Evolutionary conservation across 345 rosid genomes (phyloP), one percentile per base, ranked within the genome.

Genomic region (Eucalyptus regnans): DNA sequence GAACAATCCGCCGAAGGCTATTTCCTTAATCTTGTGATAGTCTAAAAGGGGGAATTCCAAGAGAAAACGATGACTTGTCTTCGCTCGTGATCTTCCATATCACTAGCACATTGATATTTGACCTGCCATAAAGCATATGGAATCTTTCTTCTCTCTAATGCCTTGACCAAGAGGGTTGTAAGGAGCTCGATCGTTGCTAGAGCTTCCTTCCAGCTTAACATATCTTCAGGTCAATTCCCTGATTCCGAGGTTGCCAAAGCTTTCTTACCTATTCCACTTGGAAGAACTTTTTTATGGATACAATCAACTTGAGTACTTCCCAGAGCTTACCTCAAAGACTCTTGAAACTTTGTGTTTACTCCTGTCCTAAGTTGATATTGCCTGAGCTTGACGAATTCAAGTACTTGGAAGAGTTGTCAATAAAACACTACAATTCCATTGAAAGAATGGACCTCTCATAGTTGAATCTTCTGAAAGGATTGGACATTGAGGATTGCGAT

Each of bases 211-310:
- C 5, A 2, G 9, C 37, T 15, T 16, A 33, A 68, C 80, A 68
- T 31, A 8, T 68, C 43, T 31, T 27, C 0, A 29, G 1, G 71
- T 62, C 71, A 12, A 29, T 62, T 62, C 16, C 16, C 8, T 5
- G 2, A 14, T 7, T 15, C 76, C 76, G 0, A 7, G 3, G 10
- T 14, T 7, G 41, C 41, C 3, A 7, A 0, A n/a, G 18, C 20
- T 66, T 66, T 68, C 44, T 33, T 33, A 5, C 43, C 12, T 33
- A 33, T 33, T 33, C 37, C 37, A 33, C 37, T 33, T 33, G 37
- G 37, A 33, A 33, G 37, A 33, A 33, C 23, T 68, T 68, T 20
- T 17, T 68, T 68, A 17, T 33, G 23, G 12, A 4, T 33, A 18
- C 2, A 1, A 68, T 17, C 80, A 33, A 68, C 80, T 68, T 33